These are phyloP conservation scores for Cystofilobasidium capitatum DNA, from an alignment of 768 basidiomycete species.

Conservation along the genomic window DNA sequence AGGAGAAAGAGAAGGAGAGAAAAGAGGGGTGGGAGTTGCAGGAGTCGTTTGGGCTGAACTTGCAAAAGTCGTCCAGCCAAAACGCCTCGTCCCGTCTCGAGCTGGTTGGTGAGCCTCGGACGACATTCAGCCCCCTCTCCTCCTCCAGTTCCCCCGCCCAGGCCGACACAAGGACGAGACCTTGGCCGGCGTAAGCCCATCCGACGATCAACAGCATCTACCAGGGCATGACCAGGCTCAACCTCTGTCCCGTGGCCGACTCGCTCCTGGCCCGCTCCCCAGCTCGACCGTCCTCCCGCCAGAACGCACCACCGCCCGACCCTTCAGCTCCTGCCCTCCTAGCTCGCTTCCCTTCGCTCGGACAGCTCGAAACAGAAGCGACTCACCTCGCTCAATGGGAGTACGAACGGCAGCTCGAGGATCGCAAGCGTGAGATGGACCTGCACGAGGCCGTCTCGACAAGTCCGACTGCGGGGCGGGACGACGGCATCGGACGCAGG, in stretches of 20 bases:
- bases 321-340: conserved; percentile 9
- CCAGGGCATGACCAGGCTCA: conserved; percentile 5
- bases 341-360: neutral
- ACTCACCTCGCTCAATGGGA: conserved; percentile 10
- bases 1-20: neutral
- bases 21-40: neutral
- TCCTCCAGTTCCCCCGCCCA: too few species aligned
- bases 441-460: neutral
- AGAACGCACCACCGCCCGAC: neutral
- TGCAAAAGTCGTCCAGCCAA: too few species aligned
- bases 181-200: too few species aligned
- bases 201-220: too few species aligned
- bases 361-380: conserved; percentile 7
- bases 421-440: neutral
- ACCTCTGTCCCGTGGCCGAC: neutral
- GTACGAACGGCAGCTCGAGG: conserved; percentile 11
- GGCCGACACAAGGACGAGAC: too few species aligned
- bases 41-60: neutral
- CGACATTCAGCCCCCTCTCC: too few species aligned
- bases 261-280: conserved; percentile 1
- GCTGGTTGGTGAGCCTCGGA: too few species aligned
- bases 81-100: too few species aligned
- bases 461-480: neutral
- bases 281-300: neutral
- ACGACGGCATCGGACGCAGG: neutral